Evolutionary conservation across 139 green algal genomes (phyloP), one percentile per base, ranked within the genome.

Genomic region (Chlamydomonas incerta): DNA sequence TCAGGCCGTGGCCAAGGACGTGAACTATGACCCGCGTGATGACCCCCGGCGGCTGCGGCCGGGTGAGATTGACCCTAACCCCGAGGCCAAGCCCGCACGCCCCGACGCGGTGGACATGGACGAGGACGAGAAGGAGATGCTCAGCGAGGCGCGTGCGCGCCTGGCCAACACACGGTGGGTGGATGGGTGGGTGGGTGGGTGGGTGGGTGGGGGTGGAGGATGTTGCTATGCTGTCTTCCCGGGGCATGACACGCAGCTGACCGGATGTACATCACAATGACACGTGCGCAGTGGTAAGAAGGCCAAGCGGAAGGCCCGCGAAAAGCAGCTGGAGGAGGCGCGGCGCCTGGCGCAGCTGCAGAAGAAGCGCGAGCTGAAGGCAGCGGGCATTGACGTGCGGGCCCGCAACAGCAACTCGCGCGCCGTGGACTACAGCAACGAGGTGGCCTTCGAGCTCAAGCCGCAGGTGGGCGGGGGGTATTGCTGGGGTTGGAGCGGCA

Each of bases 121-220:
- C 70, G 98, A 99, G 87, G 98, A 99, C 50, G 98, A 99, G 90
- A 99, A 99, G 90, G 98, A 99, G 92, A 99, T 99, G 98, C 94
- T 99, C 31, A 95, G 92, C 52, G 98, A 99, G 89, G 98, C 98
- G 4, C 89, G 98, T 1, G 98, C 98, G 28, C 92, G 98, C 34
- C 91, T 99, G 81, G 98, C 98, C 24, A 99, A 99, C 92, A 99
- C 98, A 41, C 91, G 91, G 94, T 96, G 58, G 9, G 86, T 50
- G n/a, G n/a, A n/a, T 50, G 41, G 41, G 41, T 50, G 41, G 41
- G n/a, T n/a, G n/a, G 13, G 31, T 50, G 41, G 41, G 41, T 50
- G 41, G 41, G 41, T 50, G 41, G 41, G n/a, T n/a, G n/a, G 13
- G 31, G 55, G 1, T 17, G 15, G 34, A 14, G 68, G 28, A 47